These are phyloP conservation scores for Tubosaeta sp. DNA, from an alignment of 768 basidiomycete species.

Conservation along the genomic window DNA sequence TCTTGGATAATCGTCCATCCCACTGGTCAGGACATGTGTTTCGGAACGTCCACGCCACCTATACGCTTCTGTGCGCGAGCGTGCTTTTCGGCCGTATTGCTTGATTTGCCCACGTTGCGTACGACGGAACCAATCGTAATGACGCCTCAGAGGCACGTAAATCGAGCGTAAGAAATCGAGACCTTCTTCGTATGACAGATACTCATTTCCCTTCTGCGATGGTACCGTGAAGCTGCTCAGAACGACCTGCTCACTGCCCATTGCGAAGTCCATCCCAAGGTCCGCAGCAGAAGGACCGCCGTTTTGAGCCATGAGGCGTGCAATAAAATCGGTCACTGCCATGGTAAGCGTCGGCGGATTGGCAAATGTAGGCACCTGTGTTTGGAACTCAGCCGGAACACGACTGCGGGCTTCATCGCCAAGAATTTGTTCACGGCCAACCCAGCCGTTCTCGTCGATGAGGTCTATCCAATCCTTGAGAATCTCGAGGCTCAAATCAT, in stretches of 20 bases:
- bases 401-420: conserved; percentile 96
- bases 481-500: conserved; percentile 86
- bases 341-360: conserved; percentile 95
- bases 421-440: conserved; percentile 92
- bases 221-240: conserved; percentile 29
- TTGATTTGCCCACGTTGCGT: conserved; percentile 94
- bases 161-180: conserved; percentile 71
- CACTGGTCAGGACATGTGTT: conserved; percentile 86
- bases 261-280: conserved; percentile 61
- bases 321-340: conserved; percentile 88
- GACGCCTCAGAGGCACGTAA: conserved; percentile 79
- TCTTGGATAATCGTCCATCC: conserved; percentile 95
- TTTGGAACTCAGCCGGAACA: conserved; percentile 86
- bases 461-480: conserved; percentile 85
- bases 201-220: conserved; percentile 42
- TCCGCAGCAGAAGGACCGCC: conserved; percentile 52
- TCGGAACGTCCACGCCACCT: conserved; percentile 90
- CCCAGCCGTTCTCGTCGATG: conserved; percentile 94
- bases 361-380: conserved; percentile 90
- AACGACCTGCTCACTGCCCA: conserved; percentile 50
- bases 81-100: conserved; percentile 77
- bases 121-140: conserved; percentile 95
- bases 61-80: conserved; percentile 89
- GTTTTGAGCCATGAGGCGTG: conserved; percentile 52
- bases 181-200: conserved; percentile 55